Evolutionary conservation across 345 rosid species (phyloP).

Genomic region (Noccaea bulbosa): DNA sequence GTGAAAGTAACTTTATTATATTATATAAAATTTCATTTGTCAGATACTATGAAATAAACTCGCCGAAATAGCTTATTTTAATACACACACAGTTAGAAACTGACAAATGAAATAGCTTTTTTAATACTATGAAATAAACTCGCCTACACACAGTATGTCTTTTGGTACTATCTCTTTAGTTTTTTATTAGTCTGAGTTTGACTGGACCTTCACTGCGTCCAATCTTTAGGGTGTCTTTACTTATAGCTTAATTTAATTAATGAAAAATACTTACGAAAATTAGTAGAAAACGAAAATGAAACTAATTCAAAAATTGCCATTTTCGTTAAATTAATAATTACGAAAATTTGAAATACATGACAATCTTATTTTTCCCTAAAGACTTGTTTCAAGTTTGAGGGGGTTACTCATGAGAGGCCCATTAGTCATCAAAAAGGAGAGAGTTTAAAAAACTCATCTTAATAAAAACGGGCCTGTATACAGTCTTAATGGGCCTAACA

Average conservation of each 20-base stretch:
- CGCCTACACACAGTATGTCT: constrained; percentile 26
- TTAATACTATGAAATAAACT: constrained; percentile 38
- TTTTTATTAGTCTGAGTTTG: constrained; percentile 27
- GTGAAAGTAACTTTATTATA: constrained; percentile 25
- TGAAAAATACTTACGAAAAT: background rate
- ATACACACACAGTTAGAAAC: constrained; percentile 30
- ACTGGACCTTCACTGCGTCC: constrained; percentile 21
- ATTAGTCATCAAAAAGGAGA: no score
- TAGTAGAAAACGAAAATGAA: no score
- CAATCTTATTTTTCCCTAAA: no score
- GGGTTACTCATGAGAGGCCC: no score
- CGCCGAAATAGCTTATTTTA: constrained; percentile 41
- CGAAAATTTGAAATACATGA: no score
- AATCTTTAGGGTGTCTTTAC: constrained; percentile 6
- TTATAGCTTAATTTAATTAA: background rate
- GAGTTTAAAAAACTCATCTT: background rate
- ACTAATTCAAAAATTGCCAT: no score
- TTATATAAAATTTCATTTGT: constrained; percentile 37
- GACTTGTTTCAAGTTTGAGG: no score
- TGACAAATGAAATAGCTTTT: no score
- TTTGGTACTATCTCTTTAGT: constrained; percentile 11
- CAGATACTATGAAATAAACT: constrained; percentile 40
- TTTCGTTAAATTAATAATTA: no score
- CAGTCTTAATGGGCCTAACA: constrained; percentile 3
- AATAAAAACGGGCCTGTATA: background rate